Evolutionary conservation across 495 filamentous ascomycete species (phyloP).

Genomic region (Astrothelium macrocarpum): DNA sequence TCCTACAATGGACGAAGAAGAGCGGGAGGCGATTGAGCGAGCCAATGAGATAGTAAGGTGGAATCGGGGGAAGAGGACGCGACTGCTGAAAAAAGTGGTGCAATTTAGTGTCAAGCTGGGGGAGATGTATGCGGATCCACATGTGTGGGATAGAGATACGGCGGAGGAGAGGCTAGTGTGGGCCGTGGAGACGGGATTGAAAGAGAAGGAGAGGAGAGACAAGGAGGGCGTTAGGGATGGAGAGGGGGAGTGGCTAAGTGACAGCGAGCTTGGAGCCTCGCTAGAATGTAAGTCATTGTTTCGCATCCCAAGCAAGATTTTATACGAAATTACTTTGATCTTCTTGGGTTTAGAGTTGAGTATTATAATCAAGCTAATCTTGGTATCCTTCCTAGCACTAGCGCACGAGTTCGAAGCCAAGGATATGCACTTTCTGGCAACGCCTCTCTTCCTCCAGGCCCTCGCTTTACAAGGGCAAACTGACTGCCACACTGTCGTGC

Average conservation of each 20-base stretch:
- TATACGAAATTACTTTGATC: not conserved
- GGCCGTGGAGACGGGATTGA: constrained; percentile 70
- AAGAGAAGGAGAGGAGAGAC: constrained; percentile 58
- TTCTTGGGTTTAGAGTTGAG: not conserved
- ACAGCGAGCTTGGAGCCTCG: constrained; percentile 60
- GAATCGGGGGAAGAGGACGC: constrained; percentile 53
- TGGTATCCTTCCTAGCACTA: constrained; percentile 42
- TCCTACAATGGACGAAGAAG: constrained; percentile 19
- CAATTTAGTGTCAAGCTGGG: constrained; percentile 71
- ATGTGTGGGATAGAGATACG: constrained; percentile 49
- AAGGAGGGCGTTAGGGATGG: constrained; percentile 51
- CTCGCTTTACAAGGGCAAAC: constrained; percentile 47
- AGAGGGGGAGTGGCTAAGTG: constrained; percentile 65
- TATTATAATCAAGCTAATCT: not conserved
- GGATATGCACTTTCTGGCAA: constrained; percentile 63
- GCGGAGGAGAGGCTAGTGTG: constrained; percentile 68
- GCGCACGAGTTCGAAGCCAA: constrained; percentile 60
- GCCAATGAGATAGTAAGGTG: not conserved
- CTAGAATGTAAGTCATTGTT: constrained; percentile 48
- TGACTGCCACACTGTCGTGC: constrained; percentile 62
- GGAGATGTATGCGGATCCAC: constrained; percentile 58
- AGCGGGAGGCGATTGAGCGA: constrained; percentile 11
- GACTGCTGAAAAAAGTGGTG: constrained; percentile 61
- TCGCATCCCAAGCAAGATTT: not conserved
- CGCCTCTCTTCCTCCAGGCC: constrained; percentile 82